Percentiles rank a stretch among this genome's conserved stretches.
Evolutionary conservation across 208 protist species (phyloP).

Genomic region (Leptomonas seymouri): DNA sequence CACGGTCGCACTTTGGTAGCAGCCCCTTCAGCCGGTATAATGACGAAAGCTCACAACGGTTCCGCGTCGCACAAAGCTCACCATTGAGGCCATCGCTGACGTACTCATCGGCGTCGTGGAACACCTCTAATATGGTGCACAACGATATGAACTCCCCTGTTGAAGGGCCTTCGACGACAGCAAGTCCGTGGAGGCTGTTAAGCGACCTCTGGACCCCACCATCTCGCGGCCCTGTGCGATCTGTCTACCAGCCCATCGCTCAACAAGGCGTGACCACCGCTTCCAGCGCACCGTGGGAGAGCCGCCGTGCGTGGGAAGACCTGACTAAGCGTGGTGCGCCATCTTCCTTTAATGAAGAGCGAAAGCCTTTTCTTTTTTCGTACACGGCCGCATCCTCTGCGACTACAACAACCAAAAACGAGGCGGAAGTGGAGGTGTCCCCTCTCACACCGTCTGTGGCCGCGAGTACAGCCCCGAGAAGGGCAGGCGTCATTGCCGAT

Average conservation of each 20-base stretch:
- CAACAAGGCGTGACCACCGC: neutral
- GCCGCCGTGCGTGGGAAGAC: slow-evolving; percentile 6
- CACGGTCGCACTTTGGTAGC: neutral
- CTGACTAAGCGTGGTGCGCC: neutral
- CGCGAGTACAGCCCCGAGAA: neutral
- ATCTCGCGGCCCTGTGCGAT: neutral
- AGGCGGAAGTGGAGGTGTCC: slow-evolving; percentile 27
- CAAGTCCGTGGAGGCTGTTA: slow-evolving; percentile 5
- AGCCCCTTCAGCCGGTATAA: slow-evolving; percentile 14
- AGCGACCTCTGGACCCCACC: neutral
- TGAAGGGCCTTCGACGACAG: neutral
- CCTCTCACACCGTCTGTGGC: slow-evolving; percentile 21
- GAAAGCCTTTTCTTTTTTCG: neutral
- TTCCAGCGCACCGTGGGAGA: slow-evolving; percentile 23
- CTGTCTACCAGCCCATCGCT: slow-evolving; percentile 12
- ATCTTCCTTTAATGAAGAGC: neutral
- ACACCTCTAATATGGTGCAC: neutral
- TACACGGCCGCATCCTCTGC: neutral
- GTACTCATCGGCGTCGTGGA: slow-evolving; percentile 8
- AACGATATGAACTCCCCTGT: neutral
- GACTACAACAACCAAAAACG: neutral
- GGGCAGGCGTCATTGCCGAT: neutral
- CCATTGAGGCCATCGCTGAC: slow-evolving; percentile 21
- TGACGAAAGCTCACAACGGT: neutral
- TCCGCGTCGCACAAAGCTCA: neutral